Percentiles rank a stretch among this genome's conserved stretches.
Conservation (phyloP, 306 rosid species). For the Canavalia gladiata region DNA sequence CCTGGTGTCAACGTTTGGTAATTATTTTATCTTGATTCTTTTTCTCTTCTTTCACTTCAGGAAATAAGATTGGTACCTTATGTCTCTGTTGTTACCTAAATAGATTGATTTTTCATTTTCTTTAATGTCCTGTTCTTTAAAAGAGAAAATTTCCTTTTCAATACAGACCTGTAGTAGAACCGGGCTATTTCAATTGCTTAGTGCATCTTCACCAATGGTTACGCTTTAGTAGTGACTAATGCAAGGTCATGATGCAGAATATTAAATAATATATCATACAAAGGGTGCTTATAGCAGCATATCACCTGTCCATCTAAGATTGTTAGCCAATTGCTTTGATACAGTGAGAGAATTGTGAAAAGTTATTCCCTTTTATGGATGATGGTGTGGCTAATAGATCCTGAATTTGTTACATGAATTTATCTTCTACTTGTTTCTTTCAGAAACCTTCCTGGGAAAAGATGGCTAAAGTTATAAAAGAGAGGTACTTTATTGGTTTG, state of each 20-base stretch:
- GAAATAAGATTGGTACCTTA: conserved; percentile 30
- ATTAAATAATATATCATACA: conserved; percentile 38
- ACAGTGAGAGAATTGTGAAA: conserved; percentile 18
- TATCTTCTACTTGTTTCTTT: conserved; percentile 45
- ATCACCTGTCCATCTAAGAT: conserved; percentile 27
- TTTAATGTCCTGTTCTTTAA: conserved; percentile 9
- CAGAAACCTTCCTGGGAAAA: conserved; percentile 99
- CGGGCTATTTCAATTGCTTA: conserved; percentile 41
- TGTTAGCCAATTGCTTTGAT: conserved; percentile 23
- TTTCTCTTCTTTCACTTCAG: conserved; percentile 15
- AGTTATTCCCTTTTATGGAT: conserved; percentile 37
- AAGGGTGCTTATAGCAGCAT: conserved; percentile 33
- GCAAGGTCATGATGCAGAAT: conserved; percentile 16
- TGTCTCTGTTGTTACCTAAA: conserved; percentile 34
- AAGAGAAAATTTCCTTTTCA: conserved; percentile 13
- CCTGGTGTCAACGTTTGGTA: conserved; percentile 98
- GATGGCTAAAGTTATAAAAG: conserved; percentile 78
- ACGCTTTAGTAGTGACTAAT: conserved; percentile 26
- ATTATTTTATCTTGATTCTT: conserved; percentile 44
- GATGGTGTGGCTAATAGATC: conserved; percentile 33
- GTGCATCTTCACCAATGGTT: conserved; percentile 32
- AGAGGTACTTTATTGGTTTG: conserved; percentile 66
- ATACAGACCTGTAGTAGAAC: neutral
- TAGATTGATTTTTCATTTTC: conserved; percentile 27
- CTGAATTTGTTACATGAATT: conserved; percentile 38